Conservation (phyloP, 129 eudicot species). For the Cynara cardunculus region DNA sequence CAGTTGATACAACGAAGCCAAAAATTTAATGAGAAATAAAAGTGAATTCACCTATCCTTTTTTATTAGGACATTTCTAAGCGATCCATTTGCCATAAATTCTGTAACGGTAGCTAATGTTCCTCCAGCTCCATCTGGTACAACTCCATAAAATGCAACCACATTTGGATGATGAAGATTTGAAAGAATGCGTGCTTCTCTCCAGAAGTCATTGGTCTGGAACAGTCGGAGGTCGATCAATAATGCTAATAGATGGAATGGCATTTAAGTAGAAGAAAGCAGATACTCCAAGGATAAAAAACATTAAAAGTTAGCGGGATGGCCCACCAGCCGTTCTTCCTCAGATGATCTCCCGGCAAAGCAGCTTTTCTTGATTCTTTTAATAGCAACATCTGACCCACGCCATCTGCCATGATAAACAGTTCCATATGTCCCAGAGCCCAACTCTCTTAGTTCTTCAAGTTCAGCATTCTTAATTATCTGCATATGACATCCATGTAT, state of each 20-base stretch:
- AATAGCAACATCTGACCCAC: slow-evolving; percentile 89
- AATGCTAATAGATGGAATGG: slow-evolving; percentile 1
- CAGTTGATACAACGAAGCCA: not conserved
- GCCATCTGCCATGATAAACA: slow-evolving; percentile 91
- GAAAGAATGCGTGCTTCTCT: slow-evolving; percentile 80
- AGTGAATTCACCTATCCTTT: slow-evolving; percentile 61
- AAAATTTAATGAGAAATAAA: not conserved
- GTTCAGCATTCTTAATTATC: slow-evolving; percentile 90
- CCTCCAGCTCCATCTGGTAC: slow-evolving; percentile 96
- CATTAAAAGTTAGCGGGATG: not conserved
- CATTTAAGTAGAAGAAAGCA: not conserved
- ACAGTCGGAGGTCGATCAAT: slow-evolving; percentile 10
- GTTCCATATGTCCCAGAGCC: slow-evolving; percentile 96
- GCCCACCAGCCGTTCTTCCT: slow-evolving; percentile 84
- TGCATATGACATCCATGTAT: slow-evolving; percentile 24
- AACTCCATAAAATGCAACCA: slow-evolving; percentile 91
- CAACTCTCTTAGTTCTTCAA: slow-evolving; percentile 80
- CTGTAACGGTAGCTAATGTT: slow-evolving; percentile 86
- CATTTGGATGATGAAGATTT: slow-evolving; percentile 92
- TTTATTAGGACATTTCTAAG: slow-evolving; percentile 71
- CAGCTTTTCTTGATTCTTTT: slow-evolving; percentile 81
- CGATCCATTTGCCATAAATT: slow-evolving; percentile 85
- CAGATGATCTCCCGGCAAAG: slow-evolving; percentile 83
- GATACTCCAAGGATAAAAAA: not conserved
- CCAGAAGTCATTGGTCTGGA: slow-evolving; percentile 83